These are phyloP conservation scores for Hibiscus trionum DNA, from an alignment of 345 rosid species.

Conservation along the genomic window DNA sequence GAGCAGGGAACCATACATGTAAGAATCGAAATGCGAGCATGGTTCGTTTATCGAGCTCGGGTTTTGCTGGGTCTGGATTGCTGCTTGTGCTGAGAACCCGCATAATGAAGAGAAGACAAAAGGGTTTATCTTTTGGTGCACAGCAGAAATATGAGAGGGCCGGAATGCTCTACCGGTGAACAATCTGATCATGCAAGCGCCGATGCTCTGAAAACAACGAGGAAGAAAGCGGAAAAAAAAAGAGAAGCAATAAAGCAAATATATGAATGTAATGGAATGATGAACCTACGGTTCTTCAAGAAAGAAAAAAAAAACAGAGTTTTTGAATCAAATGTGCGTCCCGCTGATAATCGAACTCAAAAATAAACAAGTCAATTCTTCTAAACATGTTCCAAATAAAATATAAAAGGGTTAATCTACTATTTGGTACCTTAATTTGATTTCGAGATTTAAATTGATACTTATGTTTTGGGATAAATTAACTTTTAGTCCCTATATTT, in stretches of 20 bases:
- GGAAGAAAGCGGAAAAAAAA: not conserved
- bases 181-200: slow-evolving; percentile 36
- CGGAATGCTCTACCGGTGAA: slow-evolving; percentile 5
- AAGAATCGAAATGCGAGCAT: slow-evolving; percentile 29
- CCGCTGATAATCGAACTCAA: not conserved
- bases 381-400: not conserved
- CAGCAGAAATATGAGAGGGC: not conserved
- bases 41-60: slow-evolving; percentile 8
- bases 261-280: not conserved
- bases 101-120: slow-evolving; percentile 16
- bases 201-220: not conserved
- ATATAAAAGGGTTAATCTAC: too few species aligned
- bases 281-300: not conserved
- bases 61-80: slow-evolving; percentile 10
- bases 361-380: not conserved
- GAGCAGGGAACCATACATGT: slow-evolving; percentile 40
- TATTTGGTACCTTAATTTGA: too few species aligned
- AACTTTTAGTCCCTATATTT: too few species aligned
- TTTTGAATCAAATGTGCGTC: not conserved
- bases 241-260: not conserved
- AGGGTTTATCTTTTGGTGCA: slow-evolving; percentile 2
- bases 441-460: too few species aligned
- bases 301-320: not conserved
- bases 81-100: slow-evolving; percentile 29
- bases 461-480: too few species aligned